Evolutionary conservation across 1,284 basidiomycete species (phyloP), one percentile per base, ranked within the genome.

Genomic region (Calocybe gambosa): DNA sequence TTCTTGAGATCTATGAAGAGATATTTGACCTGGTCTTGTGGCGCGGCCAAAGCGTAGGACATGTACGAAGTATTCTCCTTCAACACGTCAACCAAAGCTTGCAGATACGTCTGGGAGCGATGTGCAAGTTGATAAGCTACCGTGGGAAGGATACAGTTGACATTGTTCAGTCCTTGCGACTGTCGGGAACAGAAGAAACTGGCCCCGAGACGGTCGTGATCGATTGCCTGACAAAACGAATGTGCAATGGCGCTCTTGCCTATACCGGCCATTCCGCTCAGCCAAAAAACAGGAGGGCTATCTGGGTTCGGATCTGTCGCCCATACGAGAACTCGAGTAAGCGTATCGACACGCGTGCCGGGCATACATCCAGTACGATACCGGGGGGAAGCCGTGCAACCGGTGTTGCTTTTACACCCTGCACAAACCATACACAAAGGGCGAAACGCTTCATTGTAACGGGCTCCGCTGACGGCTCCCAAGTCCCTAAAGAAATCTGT

Each of bases 211-310:
- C 43, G 31, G 10, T 41, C 45, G 33, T 46, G 39, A 2, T 13
- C 37, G 7, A 38, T 26, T 1, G 49, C 21, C 25, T 49, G 29
- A 31, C 53, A 55, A 29, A 58, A 51, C 18, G 42, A 56, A 9
- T 56, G 49, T 5, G 52, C 46, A 15, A 60, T 54, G 9, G 55
- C 54, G 10, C 54, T 57, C 39, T 58, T 60, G 9, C 57, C 58
- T 19, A 42, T 58, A 2, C 56, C 56, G 18, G 49, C 49, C 20
- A 42, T 40, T 3, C 58, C 58, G 38, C 49, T 54, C 3, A 60
- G 43, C 58, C 56, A 58, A 39, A 48, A 54, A 9, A 56, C 45
- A 5, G 28, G 29, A 5, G 8, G 33, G 13, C 39, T 25, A 1
- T 10, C n/a, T 18, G n/a, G n/a, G n/a, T n/a, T n/a, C n/a, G 45